Evolutionary conservation across 495 filamentous ascomycete species (phyloP), one percentile per base, ranked within the genome.

Genomic region (Rhypophila decipiens): DNA sequence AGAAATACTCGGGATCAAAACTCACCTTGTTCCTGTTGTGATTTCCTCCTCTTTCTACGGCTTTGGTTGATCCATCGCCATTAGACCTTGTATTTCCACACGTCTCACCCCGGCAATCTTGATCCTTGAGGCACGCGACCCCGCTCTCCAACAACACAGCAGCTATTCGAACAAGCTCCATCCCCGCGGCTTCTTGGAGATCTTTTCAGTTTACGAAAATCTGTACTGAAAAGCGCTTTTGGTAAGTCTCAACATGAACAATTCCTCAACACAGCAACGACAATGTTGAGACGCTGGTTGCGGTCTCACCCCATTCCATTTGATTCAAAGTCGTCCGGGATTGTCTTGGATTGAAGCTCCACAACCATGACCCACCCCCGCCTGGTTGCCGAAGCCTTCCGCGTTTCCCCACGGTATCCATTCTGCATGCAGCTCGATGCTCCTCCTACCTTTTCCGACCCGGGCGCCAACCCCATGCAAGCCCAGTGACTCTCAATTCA

Each of bases 81-180:
- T 31, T 11, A 18, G 17, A 19, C 11, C 19, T 41, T 21, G 24
- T 27, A 35, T 45, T 27, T 12, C 36, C 40, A 47, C 47, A 37
- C 10, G 10, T 37, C 15, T 24, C 35, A 22, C 40, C 24, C 51
- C 37, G 37, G 39, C 42, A 18, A 17, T 39, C 23, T 21, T 49
- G 43, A 37, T 33, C 13, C 29, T 13, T 33, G 15, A 37, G 18
- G 55, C 57, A 57, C 57, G 49, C 57, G 54, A 57, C 57, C 57
- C 57, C 54, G 51, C 54, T 45, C 47, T 41, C 45, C 15, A 3
- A 24, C 46, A 7, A 7, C 7, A 31, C 27, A 13, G 7, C 27
- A 13, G 27, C 27, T 7, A 31, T 31, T 31, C 27, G 7, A 31
- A 31, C 27, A 31, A 31, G 27, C 27, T 31, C 13, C n/a, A n/a